These are phyloP conservation scores for Ceratocystis harringtonii DNA, from an alignment of 2,329 filamentous ascomycete genomes.

Conservation along the genomic window DNA sequence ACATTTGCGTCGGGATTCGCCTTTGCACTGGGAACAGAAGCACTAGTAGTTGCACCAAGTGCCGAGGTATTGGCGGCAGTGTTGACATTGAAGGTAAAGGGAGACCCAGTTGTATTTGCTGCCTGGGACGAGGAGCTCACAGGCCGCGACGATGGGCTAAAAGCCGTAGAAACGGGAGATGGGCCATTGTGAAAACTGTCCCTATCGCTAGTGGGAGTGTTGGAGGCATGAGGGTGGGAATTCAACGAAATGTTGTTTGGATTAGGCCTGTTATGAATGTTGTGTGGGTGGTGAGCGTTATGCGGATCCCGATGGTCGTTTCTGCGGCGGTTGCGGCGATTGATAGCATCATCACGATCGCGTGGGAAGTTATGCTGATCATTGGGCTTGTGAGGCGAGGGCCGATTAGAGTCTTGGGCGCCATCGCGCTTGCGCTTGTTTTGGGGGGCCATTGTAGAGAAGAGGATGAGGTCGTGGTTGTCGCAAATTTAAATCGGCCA, in stretches of 20 bases:
- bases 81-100: slow-evolving; percentile 11
- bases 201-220: neutral
- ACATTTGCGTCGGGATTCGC: neutral
- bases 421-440: slow-evolving; percentile 40
- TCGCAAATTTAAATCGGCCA: slow-evolving; percentile 6
- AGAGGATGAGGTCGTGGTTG: slow-evolving; percentile 2
- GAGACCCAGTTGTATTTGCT: neutral
- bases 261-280: slow-evolving; percentile 28
- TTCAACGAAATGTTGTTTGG: neutral
- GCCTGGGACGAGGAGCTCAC: slow-evolving; percentile 16
- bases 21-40: neutral
- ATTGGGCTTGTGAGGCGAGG: slow-evolving; percentile 47
- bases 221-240: neutral
- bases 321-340: slow-evolving; percentile 33
- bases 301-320: slow-evolving; percentile 38
- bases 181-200: slow-evolving; percentile 9
- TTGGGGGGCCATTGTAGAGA: slow-evolving; percentile 40
- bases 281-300: slow-evolving; percentile 22
- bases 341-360: slow-evolving; percentile 33
- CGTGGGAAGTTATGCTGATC: slow-evolving; percentile 42
- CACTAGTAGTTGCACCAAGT: slow-evolving; percentile 4
- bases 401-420: slow-evolving; percentile 34
- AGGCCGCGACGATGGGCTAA: slow-evolving; percentile 11
- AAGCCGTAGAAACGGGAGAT: slow-evolving; percentile 11
- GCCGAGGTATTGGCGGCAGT: slow-evolving; percentile 17